These are phyloP conservation scores for Podila verticillata DNA, from an alignment of 192 early-diverging fungal species.

Conservation along the genomic window DNA sequence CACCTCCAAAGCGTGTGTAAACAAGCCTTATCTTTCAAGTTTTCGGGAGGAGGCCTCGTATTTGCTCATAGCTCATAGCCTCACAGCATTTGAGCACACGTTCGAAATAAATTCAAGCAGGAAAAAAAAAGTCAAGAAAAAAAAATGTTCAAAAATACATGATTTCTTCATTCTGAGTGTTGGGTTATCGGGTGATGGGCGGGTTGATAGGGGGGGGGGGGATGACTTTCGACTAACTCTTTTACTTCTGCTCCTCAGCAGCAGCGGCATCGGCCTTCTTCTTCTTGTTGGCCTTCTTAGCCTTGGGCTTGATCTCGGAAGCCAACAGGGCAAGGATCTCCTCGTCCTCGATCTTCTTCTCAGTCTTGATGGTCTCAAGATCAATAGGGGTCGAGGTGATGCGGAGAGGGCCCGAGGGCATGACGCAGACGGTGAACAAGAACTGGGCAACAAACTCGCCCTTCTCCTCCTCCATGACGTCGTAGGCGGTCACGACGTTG, in stretches of 20 bases:
- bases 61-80: no score
- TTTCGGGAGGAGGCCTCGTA: no score
- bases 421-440: constrained; percentile 91
- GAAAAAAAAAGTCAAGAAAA: no score
- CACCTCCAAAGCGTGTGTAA: no score
- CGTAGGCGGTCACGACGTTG: constrained; percentile 81
- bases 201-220: background rate
- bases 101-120: no score
- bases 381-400: constrained; percentile 85
- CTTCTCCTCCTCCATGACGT: constrained; percentile 86
- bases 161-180: no score
- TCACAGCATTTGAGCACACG: no score
- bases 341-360: constrained; percentile 86
- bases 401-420: constrained; percentile 86
- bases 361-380: constrained; percentile 79
- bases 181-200: background rate
- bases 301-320: constrained; percentile 56
- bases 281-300: constrained; percentile 64
- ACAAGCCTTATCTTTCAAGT: no score
- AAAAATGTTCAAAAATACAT: no score
- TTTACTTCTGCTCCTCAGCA: constrained; percentile 35
- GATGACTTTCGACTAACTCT: background rate
- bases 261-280: constrained; percentile 54
- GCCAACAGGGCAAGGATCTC: constrained; percentile 80
- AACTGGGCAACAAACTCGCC: constrained; percentile 88